These are phyloP conservation scores for Stellera chamaejasme DNA, from an alignment of 345 rosid genomes.

Conservation along the genomic window DNA sequence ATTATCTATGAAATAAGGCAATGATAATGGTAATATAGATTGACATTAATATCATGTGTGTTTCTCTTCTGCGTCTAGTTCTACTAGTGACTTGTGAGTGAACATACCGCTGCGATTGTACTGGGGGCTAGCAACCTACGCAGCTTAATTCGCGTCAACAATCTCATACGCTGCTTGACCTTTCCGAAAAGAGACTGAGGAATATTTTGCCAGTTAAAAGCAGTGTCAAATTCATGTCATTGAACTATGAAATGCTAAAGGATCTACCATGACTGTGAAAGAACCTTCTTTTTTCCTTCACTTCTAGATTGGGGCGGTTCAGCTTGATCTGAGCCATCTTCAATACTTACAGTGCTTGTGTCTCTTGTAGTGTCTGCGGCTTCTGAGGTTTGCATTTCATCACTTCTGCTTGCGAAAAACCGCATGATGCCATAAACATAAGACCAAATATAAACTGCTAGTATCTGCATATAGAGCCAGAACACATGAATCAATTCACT, in stretches of 20 bases:
- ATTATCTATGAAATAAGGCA: constrained; percentile 11
- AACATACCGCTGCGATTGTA: constrained; percentile 24
- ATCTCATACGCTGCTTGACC: constrained; percentile 2
- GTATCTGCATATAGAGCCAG: constrained; percentile 15
- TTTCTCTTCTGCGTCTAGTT: too few species aligned
- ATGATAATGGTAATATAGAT: neutral
- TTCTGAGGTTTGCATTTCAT: neutral
- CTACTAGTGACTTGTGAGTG: neutral
- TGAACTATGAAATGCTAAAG: too few species aligned
- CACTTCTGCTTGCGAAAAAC: constrained; percentile 8
- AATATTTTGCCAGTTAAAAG: neutral
- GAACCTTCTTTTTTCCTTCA: constrained; percentile 7
- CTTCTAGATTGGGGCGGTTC: constrained; percentile 7
- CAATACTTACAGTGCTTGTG: constrained; percentile 1
- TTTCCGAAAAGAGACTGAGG: neutral
- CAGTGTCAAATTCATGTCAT: too few species aligned
- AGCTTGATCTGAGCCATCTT: neutral
- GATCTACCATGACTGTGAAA: too few species aligned
- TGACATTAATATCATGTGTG: too few species aligned
- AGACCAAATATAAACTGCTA: constrained; percentile 30
- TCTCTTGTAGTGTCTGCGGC: constrained; percentile 8
- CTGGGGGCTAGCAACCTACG: constrained; percentile 18
- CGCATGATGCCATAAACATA: constrained; percentile 30
- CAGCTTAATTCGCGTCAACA: constrained; percentile 7
- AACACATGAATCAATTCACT: neutral